Percentiles rank a stretch among this genome's conserved stretches.
Evolutionary conservation across 345 rosid species (phyloP).

Genomic region (Raphanus raphanistrum): DNA sequence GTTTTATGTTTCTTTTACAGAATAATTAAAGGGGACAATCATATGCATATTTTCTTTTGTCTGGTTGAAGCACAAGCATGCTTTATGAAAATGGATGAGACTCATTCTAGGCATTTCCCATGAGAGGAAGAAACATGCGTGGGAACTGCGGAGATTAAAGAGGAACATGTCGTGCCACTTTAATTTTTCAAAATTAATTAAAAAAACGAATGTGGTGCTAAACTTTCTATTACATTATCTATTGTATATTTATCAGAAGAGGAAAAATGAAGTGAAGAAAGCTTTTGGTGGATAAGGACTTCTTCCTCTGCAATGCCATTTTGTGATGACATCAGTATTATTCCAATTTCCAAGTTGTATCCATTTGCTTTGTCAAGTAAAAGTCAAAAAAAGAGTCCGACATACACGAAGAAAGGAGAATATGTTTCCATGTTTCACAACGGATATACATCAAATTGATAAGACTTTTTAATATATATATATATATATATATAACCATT

Average conservation of each 20-base stretch:
- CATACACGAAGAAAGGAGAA: slow-evolving; percentile 7
- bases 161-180: slow-evolving; percentile 21
- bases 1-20: background rate
- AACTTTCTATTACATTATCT: background rate
- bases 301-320: background rate
- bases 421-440: slow-evolving; percentile 26
- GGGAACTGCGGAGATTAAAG: slow-evolving; percentile 20
- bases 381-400: slow-evolving; percentile 43
- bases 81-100: slow-evolving; percentile 1
- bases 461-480: background rate
- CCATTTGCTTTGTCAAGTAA: slow-evolving; percentile 15
- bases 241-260: background rate
- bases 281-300: slow-evolving; percentile 36
- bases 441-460: slow-evolving; percentile 29
- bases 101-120: slow-evolving; percentile 14
- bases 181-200: background rate
- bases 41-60: background rate
- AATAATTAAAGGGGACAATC: slow-evolving; percentile 7
- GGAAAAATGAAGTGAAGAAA: background rate
- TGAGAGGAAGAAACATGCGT: slow-evolving; percentile 32
- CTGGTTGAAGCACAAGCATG: slow-evolving; percentile 15
- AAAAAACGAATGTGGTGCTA: background rate
- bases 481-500: background rate
- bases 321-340: slow-evolving; percentile 4
- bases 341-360: slow-evolving; percentile 18